Evolutionary conservation across 345 rosid species (phyloP).

Genomic region (Camelina laxa): DNA sequence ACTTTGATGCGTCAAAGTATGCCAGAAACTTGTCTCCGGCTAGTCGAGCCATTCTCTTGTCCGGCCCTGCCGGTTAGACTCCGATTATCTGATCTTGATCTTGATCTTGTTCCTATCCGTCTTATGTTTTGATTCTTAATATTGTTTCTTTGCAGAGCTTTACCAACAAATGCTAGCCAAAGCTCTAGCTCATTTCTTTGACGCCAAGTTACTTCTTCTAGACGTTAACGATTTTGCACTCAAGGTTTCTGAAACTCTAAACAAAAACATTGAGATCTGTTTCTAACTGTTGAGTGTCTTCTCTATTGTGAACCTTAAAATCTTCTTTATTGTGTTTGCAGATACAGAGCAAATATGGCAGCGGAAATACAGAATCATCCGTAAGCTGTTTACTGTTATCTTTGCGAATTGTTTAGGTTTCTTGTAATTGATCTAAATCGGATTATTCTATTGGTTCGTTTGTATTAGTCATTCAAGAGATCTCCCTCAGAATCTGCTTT

Average conservation of each 20-base stretch:
- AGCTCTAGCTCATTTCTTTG: conserved; percentile 94
- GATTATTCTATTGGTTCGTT: neutral
- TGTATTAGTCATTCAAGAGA: conserved; percentile 64
- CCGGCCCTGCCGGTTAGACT: conserved; percentile 89
- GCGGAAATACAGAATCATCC: conserved; percentile 56
- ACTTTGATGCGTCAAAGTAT: conserved; percentile 79
- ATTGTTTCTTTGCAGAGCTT: conserved; percentile 58
- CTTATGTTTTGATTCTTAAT: conserved; percentile 4
- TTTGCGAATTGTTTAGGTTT: conserved; percentile 8
- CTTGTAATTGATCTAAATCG: conserved; percentile 8
- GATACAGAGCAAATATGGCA: conserved; percentile 88
- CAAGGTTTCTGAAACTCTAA: conserved; percentile 52
- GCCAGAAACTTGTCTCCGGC: conserved; percentile 88
- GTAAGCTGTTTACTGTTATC: conserved; percentile 48
- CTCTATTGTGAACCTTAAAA: neutral
- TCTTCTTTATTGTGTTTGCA: conserved; percentile 34
- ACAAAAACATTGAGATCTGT: neutral
- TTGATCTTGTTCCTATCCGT: neutral
- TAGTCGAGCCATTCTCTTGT: conserved; percentile 82
- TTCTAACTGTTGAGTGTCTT: neutral
- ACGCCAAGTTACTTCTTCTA: conserved; percentile 83
- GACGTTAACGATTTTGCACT: conserved; percentile 87
- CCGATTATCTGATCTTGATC: neutral
- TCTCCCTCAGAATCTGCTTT: conserved; percentile 81
- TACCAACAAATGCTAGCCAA: conserved; percentile 98